Evolutionary conservation across 257 asterid species (phyloP), one percentile per base, ranked within the genome.

Genomic region (Solanum ahanhuiri): DNA sequence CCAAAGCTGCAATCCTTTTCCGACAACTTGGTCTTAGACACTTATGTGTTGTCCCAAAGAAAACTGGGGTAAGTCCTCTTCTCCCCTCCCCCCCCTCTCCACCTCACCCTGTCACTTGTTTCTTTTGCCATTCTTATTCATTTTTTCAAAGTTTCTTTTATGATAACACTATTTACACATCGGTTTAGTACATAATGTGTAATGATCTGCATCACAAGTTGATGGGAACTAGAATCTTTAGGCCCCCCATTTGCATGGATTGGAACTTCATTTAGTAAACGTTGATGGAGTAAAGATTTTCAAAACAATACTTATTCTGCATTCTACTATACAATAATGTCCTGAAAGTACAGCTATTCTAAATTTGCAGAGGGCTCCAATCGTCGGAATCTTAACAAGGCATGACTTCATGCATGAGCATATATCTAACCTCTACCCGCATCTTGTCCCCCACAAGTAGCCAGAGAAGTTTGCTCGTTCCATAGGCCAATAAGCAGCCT

Each of bases 11-110:
- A 72, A 82, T 94, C 43, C 93, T 96, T 41, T 96, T 96, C 25
- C 94, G 98, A 22, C 96, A 90, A 88, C 98, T 96, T 73, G 99
- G 98, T 85, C 98, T 95, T 67, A 90, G 98, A 54, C 99, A 96
- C 91, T 69, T 96, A 89, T 95, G 98, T 28, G 98, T 96, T 82
- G 95, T 96, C 86, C 98, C 99, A 4, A 95, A 93, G 89, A 94
- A 90, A 85, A 93, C 93, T 2, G 98, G 94, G 91, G 99, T 96
- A 91, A 92, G 58, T 87, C 87, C 23, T 60, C 22, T 33, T 23
- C 28, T 14, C 66, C 85, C 23, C 34, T 23, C 23, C 3, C 39
- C 18, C 12, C 79, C 5, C 60, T 45, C 39, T 63, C 37, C 77
- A 63, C 39, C 77, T 34, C 86, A 8, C 37, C 7, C 23, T 43